Percentiles rank a stretch among this genome's conserved stretches.
These are phyloP conservation scores for Rosa lucieae DNA, from an alignment of 306 rosid species.

Conservation along the genomic window DNA sequence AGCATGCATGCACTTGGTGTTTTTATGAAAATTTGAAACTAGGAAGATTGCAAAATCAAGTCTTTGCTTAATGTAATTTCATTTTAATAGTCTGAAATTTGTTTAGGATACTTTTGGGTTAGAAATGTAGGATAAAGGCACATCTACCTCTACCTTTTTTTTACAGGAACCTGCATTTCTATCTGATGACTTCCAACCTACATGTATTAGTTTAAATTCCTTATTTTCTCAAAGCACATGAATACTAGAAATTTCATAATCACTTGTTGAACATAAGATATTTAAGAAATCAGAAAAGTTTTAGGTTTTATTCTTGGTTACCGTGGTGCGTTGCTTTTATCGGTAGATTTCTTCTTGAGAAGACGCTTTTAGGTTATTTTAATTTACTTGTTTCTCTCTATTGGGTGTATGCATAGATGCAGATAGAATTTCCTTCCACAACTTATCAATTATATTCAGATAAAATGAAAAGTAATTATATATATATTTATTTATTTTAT, in stretches of 20 bases:
- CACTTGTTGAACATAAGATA: neutral
- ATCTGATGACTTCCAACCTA: neutral
- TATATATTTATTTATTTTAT: neutral
- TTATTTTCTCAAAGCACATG: neutral
- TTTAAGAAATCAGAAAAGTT: neutral
- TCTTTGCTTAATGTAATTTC: neutral
- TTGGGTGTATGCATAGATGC: neutral
- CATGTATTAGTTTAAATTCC: neutral
- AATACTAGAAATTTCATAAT: neutral
- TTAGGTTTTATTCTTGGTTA: neutral
- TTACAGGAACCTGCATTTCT: neutral
- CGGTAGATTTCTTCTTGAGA: neutral
- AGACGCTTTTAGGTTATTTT: neutral
- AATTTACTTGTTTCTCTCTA: neutral
- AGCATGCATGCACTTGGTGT: slow-evolving; percentile 12
- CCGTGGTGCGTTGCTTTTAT: neutral
- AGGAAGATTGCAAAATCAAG: neutral
- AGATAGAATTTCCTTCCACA: neutral
- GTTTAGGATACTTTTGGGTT: neutral
- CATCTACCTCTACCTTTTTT: neutral
- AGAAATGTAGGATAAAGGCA: neutral
- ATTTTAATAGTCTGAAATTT: neutral
- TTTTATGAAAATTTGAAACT: neutral
- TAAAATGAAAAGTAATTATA: neutral
- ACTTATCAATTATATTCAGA: neutral